A percentile compares a stretch with the other conserved stretches of the same genome.
Conservation (phyloP, 1,284 basidiomycete genomes). For the Marasmius oreades region DNA sequence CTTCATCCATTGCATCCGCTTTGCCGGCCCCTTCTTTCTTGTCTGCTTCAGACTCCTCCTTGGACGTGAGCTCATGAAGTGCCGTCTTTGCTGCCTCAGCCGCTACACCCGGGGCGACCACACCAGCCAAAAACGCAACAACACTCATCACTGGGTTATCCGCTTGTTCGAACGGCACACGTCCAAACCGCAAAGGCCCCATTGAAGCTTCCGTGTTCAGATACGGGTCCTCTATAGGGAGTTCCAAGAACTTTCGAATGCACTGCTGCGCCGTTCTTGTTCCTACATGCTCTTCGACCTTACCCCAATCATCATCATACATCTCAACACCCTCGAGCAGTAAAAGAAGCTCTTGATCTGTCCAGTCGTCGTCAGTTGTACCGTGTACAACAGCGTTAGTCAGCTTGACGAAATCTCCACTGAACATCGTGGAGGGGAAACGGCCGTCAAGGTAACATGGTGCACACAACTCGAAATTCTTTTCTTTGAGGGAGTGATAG, state of each 20-base stretch:
- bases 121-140: conserved; percentile 93
- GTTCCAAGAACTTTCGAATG: conserved; percentile 91
- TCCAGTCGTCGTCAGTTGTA: conserved; percentile 73
- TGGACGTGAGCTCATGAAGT: conserved; percentile 73
- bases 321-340: conserved; percentile 96
- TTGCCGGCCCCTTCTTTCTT: conserved; percentile 32
- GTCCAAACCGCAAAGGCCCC: conserved; percentile 76
- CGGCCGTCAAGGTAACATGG: conserved; percentile 95
- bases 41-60: conserved; percentile 36
- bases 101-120: conserved; percentile 88
- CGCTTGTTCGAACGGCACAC: conserved; percentile 88
- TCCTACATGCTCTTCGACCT: conserved; percentile 89
- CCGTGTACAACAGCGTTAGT: conserved; percentile 50
- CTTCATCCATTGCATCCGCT: conserved; percentile 20
- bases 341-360: conserved; percentile 86
- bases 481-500: conserved; percentile 92
- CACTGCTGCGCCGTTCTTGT: conserved; percentile 92
- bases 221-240: conserved; percentile 97
- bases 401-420: conserved; percentile 94
- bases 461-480: conserved; percentile 86
- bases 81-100: conserved; percentile 93
- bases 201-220: conserved; percentile 70
- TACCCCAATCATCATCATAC: conserved; percentile 97
- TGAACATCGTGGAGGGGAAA: conserved; percentile 95
- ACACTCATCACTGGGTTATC: conserved; percentile 99